Evolutionary conservation across 164 flowering plant genomes (phyloP).

Genomic region (Umbellularia californica): DNA sequence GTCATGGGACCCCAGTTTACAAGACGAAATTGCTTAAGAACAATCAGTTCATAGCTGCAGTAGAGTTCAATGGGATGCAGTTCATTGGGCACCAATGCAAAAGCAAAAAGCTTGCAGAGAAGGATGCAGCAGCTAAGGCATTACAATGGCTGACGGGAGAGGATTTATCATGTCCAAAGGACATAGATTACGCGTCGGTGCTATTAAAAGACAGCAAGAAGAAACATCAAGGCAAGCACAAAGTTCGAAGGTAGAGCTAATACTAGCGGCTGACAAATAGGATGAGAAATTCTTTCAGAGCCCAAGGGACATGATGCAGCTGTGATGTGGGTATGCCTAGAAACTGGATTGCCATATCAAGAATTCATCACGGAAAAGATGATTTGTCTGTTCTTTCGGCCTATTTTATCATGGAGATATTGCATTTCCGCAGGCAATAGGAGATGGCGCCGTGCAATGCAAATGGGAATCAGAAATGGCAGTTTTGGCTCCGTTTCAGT

Average conservation of each 20-base stretch:
- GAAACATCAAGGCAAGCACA: slow-evolving; percentile 2
- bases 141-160: slow-evolving; percentile 63
- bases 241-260: neutral
- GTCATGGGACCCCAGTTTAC: slow-evolving; percentile 59
- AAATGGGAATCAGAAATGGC: neutral
- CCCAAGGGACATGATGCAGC: neutral
- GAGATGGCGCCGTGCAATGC: neutral
- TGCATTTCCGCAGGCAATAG: neutral
- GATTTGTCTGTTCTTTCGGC: neutral
- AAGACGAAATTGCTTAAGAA: slow-evolving; percentile 54
- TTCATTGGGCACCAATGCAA: slow-evolving; percentile 67
- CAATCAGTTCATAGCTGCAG: slow-evolving; percentile 55
- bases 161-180: neutral
- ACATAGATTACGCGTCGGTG: slow-evolving; percentile 5
- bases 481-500: neutral
- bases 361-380: neutral
- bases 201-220: slow-evolving; percentile 6
- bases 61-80: slow-evolving; percentile 75
- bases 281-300: neutral
- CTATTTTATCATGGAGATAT: neutral
- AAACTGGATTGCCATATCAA: too few species aligned
- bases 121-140: slow-evolving; percentile 88
- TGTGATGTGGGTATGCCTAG: neutral
- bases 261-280: neutral
- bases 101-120: slow-evolving; percentile 86